These are phyloP conservation scores for Obelidium mucronatum DNA, from an alignment of 192 early-diverging fungal species.

Conservation along the genomic window DNA sequence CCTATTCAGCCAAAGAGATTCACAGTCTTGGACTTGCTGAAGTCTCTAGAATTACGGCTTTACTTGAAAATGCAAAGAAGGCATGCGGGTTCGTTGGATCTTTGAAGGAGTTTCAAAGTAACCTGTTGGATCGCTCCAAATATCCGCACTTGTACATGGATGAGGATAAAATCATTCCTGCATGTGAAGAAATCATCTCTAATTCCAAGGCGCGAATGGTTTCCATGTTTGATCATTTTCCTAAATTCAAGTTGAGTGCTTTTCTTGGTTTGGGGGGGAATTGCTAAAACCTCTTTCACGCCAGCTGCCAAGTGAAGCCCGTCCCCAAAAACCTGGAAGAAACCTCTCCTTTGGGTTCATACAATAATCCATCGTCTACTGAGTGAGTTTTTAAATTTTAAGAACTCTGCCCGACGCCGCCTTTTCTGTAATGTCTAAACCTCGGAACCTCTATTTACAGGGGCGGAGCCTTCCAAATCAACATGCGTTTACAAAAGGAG, in stretches of 20 bases:
- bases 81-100: conserved; percentile 29
- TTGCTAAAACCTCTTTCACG: background rate
- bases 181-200: conserved; percentile 7
- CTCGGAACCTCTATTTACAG: conserved; percentile 4
- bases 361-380: conserved; percentile 22
- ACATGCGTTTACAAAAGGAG: conserved; percentile 23
- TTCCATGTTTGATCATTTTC: conserved; percentile 17
- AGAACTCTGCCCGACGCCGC: too few species aligned
- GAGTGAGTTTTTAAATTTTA: too few species aligned
- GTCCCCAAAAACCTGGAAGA: conserved; percentile 27
- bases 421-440: too few species aligned
- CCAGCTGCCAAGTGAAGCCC: conserved; percentile 29
- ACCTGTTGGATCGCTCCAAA: conserved; percentile 30
- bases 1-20: conserved; percentile 34
- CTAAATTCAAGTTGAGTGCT: conserved; percentile 17
- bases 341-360: conserved; percentile 13
- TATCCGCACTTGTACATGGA: conserved; percentile 35
- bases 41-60: conserved; percentile 34
- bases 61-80: conserved; percentile 36
- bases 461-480: conserved; percentile 23
- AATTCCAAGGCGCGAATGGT: conserved; percentile 11
- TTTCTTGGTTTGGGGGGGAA: background rate
- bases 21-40: conserved; percentile 43
- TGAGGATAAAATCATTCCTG: conserved; percentile 33
- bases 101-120: conserved; percentile 32